Percentiles rank a stretch among this genome's conserved stretches.
These are phyloP conservation scores for Tricholoma sp. DNA, from an alignment of 768 basidiomycete genomes.

Conservation along the genomic window DNA sequence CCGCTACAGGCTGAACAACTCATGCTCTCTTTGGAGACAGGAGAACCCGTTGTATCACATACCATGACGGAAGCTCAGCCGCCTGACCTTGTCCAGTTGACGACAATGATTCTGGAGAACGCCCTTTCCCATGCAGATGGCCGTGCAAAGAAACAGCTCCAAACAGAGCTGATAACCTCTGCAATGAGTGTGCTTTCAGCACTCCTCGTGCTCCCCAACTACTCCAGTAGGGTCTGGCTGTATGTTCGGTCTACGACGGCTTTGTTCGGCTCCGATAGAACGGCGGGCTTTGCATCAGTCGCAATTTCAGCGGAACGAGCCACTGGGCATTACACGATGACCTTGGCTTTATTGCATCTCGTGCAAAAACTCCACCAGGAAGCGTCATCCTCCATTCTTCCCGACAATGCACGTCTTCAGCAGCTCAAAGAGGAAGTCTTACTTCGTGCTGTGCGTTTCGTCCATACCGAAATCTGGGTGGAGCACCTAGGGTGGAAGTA, in stretches of 20 bases:
- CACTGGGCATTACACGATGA: constrained; percentile 77
- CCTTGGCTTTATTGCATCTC: constrained; percentile 70
- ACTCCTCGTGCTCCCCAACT: constrained; percentile 65
- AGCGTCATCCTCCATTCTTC: constrained; percentile 53
- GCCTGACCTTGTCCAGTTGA: constrained; percentile 74
- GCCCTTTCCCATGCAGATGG: constrained; percentile 53
- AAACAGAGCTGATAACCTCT: constrained; percentile 67
- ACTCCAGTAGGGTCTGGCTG: constrained; percentile 84
- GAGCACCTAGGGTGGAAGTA: constrained; percentile 88
- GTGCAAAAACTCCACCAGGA: constrained; percentile 74
- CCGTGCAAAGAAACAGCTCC: constrained; percentile 35
- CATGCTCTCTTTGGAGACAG: constrained; percentile 61
- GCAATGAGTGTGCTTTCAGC: constrained; percentile 79
- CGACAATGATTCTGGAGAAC: constrained; percentile 77
- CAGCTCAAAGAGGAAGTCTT: constrained; percentile 84
- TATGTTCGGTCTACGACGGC: constrained; percentile 76
- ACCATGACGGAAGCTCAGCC: constrained; percentile 49
- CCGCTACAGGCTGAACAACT: constrained; percentile 58
- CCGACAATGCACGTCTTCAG: constrained; percentile 55
- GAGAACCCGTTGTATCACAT: constrained; percentile 46
- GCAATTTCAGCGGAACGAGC: constrained; percentile 68
- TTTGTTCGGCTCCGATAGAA: constrained; percentile 65
- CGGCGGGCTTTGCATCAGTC: constrained; percentile 52
- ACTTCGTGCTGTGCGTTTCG: constrained; percentile 67
- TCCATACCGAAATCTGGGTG: constrained; percentile 87